A percentile compares a stretch with the other conserved stretches of the same genome.
phyloP scores from a whole-genome alignment of 371 early-diverging fungal species.

The Lichtheimia corymbifera region DNA sequence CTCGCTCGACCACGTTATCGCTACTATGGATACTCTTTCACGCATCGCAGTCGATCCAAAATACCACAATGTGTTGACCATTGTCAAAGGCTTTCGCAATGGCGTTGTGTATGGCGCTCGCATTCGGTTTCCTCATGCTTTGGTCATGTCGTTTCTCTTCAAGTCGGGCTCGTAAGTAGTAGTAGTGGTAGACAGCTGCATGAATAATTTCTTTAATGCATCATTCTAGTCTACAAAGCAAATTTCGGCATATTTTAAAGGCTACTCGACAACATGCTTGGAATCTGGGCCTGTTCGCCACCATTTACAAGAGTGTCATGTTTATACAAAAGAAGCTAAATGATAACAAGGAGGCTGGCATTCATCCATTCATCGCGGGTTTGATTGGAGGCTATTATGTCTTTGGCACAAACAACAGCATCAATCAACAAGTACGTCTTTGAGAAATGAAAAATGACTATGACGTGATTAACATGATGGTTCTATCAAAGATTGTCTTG shows the following conservation, averaged over 20 bases:
- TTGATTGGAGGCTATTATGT: slow-evolving; percentile 94
- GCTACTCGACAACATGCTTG: slow-evolving; percentile 90
- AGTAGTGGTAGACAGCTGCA: too few relatives aligned
- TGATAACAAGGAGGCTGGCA: slow-evolving; percentile 71
- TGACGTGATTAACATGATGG: slow-evolving; percentile 1
- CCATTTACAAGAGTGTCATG: slow-evolving; percentile 92
- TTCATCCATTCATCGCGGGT: slow-evolving; percentile 91
- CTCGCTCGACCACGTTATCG: too few relatives aligned
- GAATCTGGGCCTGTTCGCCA: slow-evolving; percentile 90
- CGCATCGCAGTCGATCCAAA: slow-evolving; percentile 68
- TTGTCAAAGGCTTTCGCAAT: slow-evolving; percentile 94
- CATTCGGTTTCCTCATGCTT: slow-evolving; percentile 95
- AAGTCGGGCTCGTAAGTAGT: slow-evolving; percentile 78
- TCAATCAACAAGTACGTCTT: slow-evolving; percentile 88
- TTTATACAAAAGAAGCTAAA: slow-evolving; percentile 66
- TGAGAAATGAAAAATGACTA: neutral
- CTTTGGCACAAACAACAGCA: slow-evolving; percentile 91
- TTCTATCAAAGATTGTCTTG: slow-evolving; percentile 76
- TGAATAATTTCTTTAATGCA: neutral
- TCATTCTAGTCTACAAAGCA: slow-evolving; percentile 56
- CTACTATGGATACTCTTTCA: slow-evolving; percentile 46
- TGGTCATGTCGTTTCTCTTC: slow-evolving; percentile 97
- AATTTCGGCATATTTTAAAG: slow-evolving; percentile 73
- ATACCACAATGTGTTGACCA: slow-evolving; percentile 80
- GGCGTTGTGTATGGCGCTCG: slow-evolving; percentile 97